Base-by-base conservation (phyloP, 2,329 filamentous ascomycete species). In the Setomelanomma holmii region DNA sequence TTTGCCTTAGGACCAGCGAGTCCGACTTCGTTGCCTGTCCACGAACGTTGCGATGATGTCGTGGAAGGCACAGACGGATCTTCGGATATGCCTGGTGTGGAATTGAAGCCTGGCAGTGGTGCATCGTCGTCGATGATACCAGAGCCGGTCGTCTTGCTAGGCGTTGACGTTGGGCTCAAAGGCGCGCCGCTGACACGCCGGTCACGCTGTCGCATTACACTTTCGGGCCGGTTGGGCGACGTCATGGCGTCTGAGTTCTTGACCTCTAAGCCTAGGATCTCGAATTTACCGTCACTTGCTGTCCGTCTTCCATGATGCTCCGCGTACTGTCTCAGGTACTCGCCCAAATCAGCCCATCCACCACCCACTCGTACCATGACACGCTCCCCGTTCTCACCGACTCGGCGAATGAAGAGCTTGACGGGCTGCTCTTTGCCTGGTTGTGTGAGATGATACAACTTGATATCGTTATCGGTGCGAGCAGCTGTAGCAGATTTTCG, bases 321-420 rank as follows among this genome's bases (percentile, higher is more conserved):
- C 6, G 92, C 93, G 67, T 97, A 99, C 73, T 96, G 91, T 63
- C 92, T 89, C 36, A 99, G 82, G 69, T 97, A 99, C 74, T 98
- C 95, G 33, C 90, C 93, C 17, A 99, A 80, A 74, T 99, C 95
- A 12, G 93, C 92, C 95, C 95, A 99, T n/a, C 95, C 95, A 53
- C 95, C 95, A 11, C 95, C 95, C 11, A 99, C 93, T 30, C 95
- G 89, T 6, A 99, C 95, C 95, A 99, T 98, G 55, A 98, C 92
- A 45, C 95, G 87, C 74, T 98, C 92, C 14, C 90, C 91, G 50
- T 86, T 83, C 72, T 96, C 92, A 43, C 95, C 95, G 2, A 99
- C 93, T 1, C 92, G 87, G 14, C 95, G 89, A 45, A 99, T 93
- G 67, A 96, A 96, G 4, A 99, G 84, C 76, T 97, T 98, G 69